These are phyloP conservation scores for Botryotinia narcissicola DNA, from an alignment of 2,329 filamentous ascomycete species.

Conservation along the genomic window DNA sequence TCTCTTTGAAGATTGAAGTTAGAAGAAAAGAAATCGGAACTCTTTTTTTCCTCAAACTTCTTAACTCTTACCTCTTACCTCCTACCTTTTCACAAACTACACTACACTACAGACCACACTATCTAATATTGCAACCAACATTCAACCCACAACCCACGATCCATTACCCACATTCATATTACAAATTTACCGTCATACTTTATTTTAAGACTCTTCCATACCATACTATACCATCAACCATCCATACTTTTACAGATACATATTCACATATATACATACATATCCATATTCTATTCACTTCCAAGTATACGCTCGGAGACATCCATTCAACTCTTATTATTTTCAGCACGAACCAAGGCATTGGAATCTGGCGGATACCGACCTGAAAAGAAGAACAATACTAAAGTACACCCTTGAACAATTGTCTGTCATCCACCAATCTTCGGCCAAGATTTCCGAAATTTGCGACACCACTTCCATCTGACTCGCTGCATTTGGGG, in stretches of 20 bases:
- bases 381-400: neutral
- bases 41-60: neutral
- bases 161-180: neutral
- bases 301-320: neutral
- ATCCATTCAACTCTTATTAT: neutral
- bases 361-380: slow-evolving; percentile 5
- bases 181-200: slow-evolving; percentile 1
- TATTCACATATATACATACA: neutral
- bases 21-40: slow-evolving; percentile 18
- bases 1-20: neutral
- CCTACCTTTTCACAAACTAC: neutral
- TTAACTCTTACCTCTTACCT: too few species aligned
- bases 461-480: slow-evolving; percentile 15
- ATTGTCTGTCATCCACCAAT: slow-evolving; percentile 6
- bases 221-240: neutral
- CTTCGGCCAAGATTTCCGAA: slow-evolving; percentile 19
- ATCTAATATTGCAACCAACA: neutral
- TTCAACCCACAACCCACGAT: neutral
- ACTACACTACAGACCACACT: neutral
- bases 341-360: slow-evolving; percentile 1
- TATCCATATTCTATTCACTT: neutral
- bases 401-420: slow-evolving; percentile 11
- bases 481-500: slow-evolving; percentile 14
- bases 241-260: neutral
- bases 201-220: neutral